A percentile compares a stretch with the other conserved stretches of the same genome.
phyloP scores from a whole-genome alignment of 2,329 filamentous ascomycete species.

The Alternaria infectoria region DNA sequence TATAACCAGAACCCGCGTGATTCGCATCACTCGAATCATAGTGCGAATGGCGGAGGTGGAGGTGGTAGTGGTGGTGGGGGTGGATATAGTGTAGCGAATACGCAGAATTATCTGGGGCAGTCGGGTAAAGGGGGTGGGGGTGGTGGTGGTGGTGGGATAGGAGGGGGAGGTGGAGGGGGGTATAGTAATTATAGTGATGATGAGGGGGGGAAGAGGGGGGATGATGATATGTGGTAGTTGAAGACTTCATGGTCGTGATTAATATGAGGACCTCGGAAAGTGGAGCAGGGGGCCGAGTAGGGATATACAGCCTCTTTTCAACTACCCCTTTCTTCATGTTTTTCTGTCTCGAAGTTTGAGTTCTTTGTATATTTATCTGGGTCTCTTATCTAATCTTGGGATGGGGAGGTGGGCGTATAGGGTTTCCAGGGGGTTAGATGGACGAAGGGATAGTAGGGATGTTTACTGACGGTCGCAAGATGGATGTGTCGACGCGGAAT shows the following conservation, averaged over 20 bases:
- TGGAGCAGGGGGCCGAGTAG: not conserved
- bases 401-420: no score
- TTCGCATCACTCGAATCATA: conserved; percentile 43
- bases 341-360: no score
- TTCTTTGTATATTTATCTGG: no score
- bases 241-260: no score
- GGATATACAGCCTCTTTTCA: not conserved
- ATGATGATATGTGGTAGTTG: conserved; percentile 49
- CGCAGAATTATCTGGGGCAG: conserved; percentile 45
- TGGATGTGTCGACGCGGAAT: no score
- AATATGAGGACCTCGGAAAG: no score
- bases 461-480: not conserved
- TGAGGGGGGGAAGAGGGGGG: conserved; percentile 36
- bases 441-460: no score
- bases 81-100: conserved; percentile 47
- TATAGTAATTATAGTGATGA: conserved; percentile 40
- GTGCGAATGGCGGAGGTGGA: conserved; percentile 27
- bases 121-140: conserved; percentile 15
- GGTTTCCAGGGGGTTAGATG: no score
- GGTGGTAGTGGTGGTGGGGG: conserved; percentile 25
- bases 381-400: no score
- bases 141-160: not conserved
- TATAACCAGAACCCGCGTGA: conserved; percentile 35
- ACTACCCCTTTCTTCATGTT: not conserved
- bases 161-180: conserved; percentile 18